A percentile compares a stretch with the other conserved stretches of the same genome.
Evolutionary conservation across 345 rosid species (phyloP).

Genomic region (Carallia brachiata): DNA sequence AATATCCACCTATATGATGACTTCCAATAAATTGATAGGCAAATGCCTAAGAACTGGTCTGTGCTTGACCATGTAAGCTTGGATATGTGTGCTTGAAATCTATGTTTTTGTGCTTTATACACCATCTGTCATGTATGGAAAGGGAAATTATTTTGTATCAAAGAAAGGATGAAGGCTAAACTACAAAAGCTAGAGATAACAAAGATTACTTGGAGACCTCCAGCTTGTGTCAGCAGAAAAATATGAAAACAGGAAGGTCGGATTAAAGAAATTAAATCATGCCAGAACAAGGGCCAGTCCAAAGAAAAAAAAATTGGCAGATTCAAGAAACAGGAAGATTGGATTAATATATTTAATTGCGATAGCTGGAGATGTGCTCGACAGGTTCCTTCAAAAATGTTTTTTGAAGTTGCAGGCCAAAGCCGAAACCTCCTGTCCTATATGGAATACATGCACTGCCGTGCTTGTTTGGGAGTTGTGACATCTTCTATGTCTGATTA

Average conservation of each 20-base stretch:
- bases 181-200: constrained; percentile 3
- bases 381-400: neutral
- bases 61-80: neutral
- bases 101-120: neutral
- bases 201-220: constrained; percentile 7
- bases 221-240: neutral
- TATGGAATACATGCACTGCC: neutral
- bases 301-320: no score
- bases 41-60: neutral
- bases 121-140: neutral
- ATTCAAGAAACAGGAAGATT: no score
- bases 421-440: neutral
- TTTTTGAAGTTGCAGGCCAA: constrained; percentile 23
- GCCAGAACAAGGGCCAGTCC: no score
- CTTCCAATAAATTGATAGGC: no score
- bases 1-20: neutral
- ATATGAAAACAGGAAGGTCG: no score
- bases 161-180: neutral
- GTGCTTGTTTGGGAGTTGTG: neutral
- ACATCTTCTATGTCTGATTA: no score
- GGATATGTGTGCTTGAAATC: neutral
- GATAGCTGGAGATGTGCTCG: no score
- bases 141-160: neutral
- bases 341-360: no score
- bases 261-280: no score